phyloP scores from a whole-genome alignment of 1,139 yeast species.

The Kodamaea sp. region DNA sequence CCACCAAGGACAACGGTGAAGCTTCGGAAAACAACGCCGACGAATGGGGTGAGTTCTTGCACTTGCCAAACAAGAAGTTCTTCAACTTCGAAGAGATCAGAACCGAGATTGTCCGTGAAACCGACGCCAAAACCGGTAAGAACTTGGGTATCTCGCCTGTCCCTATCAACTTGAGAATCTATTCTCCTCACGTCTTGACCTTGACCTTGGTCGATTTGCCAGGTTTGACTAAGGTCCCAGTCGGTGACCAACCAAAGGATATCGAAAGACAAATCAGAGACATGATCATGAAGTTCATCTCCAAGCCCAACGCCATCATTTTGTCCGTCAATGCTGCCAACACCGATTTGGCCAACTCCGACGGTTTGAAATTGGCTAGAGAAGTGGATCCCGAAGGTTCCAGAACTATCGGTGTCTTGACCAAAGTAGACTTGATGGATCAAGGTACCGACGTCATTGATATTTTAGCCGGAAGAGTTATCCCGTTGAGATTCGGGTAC shows the following conservation, averaged over 20 bases:
- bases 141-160: constrained; percentile 89
- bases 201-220: constrained; percentile 96
- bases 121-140: constrained; percentile 91
- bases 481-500: constrained; percentile 93
- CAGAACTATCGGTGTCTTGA: constrained; percentile 94
- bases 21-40: constrained; percentile 75
- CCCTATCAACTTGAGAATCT: constrained; percentile 91
- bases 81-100: constrained; percentile 90
- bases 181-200: constrained; percentile 94
- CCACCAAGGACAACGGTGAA: constrained; percentile 44
- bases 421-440: constrained; percentile 97
- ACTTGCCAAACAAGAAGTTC: constrained; percentile 85
- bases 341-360: constrained; percentile 96
- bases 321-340: constrained; percentile 96
- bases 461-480: constrained; percentile 92
- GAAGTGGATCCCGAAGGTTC: constrained; percentile 98
- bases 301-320: constrained; percentile 94
- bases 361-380: constrained; percentile 92
- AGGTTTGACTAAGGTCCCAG: constrained; percentile 98
- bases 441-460: constrained; percentile 98
- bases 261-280: constrained; percentile 93
- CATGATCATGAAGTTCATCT: constrained; percentile 90
- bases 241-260: constrained; percentile 98
- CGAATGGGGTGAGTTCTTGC: constrained; percentile 98
- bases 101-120: constrained; percentile 86